These are phyloP conservation scores for Limnanthes douglasii DNA, from an alignment of 345 rosid species.

Conservation along the genomic window DNA sequence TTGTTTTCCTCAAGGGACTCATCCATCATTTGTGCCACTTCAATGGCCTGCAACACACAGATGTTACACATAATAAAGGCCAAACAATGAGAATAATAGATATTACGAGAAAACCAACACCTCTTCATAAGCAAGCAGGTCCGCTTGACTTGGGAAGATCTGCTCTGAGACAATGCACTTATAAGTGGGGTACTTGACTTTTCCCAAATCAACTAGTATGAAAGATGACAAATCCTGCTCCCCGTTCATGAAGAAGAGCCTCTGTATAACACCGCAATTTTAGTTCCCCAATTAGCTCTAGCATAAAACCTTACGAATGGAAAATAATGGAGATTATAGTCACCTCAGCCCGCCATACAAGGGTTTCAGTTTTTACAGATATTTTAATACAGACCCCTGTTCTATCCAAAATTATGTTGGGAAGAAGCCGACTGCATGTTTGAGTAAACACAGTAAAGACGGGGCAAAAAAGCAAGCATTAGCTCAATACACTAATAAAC, in stretches of 20 bases:
- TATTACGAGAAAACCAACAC: conserved; percentile 22
- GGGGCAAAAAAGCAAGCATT: neutral
- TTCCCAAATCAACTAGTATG: conserved; percentile 72
- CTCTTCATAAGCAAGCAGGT: conserved; percentile 85
- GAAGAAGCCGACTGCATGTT: conserved; percentile 31
- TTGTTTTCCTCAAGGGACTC: conserved; percentile 60
- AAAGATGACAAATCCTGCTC: conserved; percentile 75
- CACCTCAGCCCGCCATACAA: conserved; percentile 89
- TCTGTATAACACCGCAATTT: conserved; percentile 30
- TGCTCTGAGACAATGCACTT: conserved; percentile 43
- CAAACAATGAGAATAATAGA: neutral
- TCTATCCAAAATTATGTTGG: conserved; percentile 32
- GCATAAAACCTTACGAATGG: neutral
- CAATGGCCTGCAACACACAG: conserved; percentile 53
- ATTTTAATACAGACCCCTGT: conserved; percentile 40
- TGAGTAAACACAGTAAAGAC: conserved; percentile 6
- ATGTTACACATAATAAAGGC: conserved; percentile 3
- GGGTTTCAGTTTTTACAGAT: conserved; percentile 45
- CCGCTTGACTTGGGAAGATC: conserved; percentile 30
- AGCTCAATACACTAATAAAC: neutral
- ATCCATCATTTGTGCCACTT: conserved; percentile 83
- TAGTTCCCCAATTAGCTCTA: neutral
- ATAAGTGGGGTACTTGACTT: conserved; percentile 67
- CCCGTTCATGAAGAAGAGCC: conserved; percentile 89
- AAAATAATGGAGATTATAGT: too few species aligned